Percentiles rank a stretch among this genome's conserved stretches.
These are phyloP conservation scores for Auricularia sp. DNA, from an alignment of 768 basidiomycete genomes.

Conservation along the genomic window DNA sequence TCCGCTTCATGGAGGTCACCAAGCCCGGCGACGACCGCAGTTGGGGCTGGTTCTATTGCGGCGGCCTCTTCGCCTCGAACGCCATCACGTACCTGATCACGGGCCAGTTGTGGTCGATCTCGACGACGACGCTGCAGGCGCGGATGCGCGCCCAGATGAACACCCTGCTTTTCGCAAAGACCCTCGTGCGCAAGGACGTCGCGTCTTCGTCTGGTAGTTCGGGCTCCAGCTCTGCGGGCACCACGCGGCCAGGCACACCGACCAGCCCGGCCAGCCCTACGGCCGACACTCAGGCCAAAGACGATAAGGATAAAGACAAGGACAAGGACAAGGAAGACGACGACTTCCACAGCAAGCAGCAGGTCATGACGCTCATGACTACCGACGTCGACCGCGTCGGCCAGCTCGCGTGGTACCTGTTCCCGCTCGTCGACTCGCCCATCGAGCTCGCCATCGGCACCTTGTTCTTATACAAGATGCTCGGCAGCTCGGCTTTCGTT, in stretches of 20 bases:
- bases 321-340: conserved; percentile 35
- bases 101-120: conserved; percentile 60
- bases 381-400: conserved; percentile 86
- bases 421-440: conserved; percentile 66
- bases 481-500: conserved; percentile 36
- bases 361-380: conserved; percentile 94
- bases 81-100: conserved; percentile 38
- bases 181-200: conserved; percentile 73
- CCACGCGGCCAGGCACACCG: conserved; percentile 7
- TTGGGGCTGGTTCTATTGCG: conserved; percentile 69
- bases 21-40: conserved; percentile 34
- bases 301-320: conserved; percentile 40
- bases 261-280: not conserved
- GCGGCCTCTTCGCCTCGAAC: conserved; percentile 38
- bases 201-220: conserved; percentile 31
- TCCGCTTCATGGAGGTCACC: conserved; percentile 58
- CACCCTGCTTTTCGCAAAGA: conserved; percentile 77
- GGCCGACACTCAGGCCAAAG: not conserved
- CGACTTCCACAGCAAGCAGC: conserved; percentile 45
- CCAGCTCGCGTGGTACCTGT: conserved; percentile 74
- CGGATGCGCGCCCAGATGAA: conserved; percentile 68
- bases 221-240: conserved; percentile 30
- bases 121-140: conserved; percentile 61
- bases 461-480: conserved; percentile 63
- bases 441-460: conserved; percentile 70